Evolutionary conservation across 805 yeast species (phyloP).

Genomic region (Naumovozyma baii): DNA sequence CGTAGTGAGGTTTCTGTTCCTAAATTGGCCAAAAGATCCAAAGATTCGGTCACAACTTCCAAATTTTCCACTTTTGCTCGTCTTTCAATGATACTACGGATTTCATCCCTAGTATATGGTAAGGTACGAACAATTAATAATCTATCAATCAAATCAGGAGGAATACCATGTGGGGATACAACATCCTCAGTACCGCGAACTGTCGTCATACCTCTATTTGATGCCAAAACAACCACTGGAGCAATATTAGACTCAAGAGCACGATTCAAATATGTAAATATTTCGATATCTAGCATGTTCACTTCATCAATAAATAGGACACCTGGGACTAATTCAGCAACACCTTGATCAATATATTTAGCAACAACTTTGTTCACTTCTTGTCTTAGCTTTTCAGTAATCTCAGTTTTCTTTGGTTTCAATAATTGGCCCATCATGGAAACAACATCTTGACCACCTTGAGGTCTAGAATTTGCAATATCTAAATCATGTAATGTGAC

Average conservation of each 20-base stretch:
- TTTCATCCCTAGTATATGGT: constrained; percentile 79
- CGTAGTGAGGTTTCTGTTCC: constrained; percentile 78
- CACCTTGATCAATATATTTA: constrained; percentile 94
- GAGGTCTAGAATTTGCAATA: constrained; percentile 91
- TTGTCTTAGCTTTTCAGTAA: constrained; percentile 85
- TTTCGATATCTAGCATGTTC: constrained; percentile 95
- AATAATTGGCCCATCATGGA: constrained; percentile 95
- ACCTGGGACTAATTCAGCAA: constrained; percentile 96
- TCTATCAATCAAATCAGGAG: constrained; percentile 89
- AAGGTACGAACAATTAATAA: constrained; percentile 84
- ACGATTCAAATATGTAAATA: constrained; percentile 87
- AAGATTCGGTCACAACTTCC: constrained; percentile 55
- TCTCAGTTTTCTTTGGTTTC: constrained; percentile 93
- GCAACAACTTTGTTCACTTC: constrained; percentile 95
- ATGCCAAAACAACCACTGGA: constrained; percentile 91
- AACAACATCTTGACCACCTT: constrained; percentile 92
- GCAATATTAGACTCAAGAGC: constrained; percentile 89
- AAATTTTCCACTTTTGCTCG: constrained; percentile 72
- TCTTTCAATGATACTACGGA: constrained; percentile 69
- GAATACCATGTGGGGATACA: constrained; percentile 91
- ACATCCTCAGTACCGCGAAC: constrained; percentile 84
- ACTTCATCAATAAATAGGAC: constrained; percentile 97
- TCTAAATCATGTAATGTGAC: constrained; percentile 94
- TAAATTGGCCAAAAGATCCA: constrained; percentile 59
- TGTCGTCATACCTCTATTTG: constrained; percentile 87